Evolutionary conservation across 257 asterid genomes (phyloP).

Genomic region (Petunia secreta): DNA sequence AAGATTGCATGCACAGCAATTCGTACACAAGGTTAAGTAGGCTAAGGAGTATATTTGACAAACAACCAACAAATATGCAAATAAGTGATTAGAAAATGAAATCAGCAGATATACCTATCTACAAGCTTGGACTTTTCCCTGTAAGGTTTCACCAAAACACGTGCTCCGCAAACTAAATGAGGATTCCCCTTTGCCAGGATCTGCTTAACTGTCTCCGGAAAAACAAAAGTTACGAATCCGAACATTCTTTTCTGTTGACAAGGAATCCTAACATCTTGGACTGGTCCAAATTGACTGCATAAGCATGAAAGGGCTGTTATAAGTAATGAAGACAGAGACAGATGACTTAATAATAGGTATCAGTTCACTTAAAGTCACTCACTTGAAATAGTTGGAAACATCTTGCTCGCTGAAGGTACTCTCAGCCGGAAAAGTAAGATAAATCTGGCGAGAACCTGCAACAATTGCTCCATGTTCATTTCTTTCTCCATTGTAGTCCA

Average conservation of each 20-base stretch:
- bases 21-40: neutral
- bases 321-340: conserved; percentile 4
- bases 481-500: conserved; percentile 59
- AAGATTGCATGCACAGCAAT: neutral
- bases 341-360: neutral
- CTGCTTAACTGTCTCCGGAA: conserved; percentile 66
- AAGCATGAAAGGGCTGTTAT: conserved; percentile 23
- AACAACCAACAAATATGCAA: neutral
- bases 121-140: conserved; percentile 69
- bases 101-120: conserved; percentile 50
- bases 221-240: conserved; percentile 79
- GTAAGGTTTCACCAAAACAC: conserved; percentile 93
- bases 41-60: neutral
- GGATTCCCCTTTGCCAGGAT: conserved; percentile 83
- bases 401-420: conserved; percentile 81
- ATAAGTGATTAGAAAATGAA: neutral
- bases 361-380: conserved; percentile 14
- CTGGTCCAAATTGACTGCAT: conserved; percentile 71
- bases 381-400: conserved; percentile 76
- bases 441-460: conserved; percentile 74
- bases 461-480: conserved; percentile 78
- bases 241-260: conserved; percentile 88
- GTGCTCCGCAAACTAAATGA: conserved; percentile 83
- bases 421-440: conserved; percentile 85
- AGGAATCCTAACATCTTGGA: conserved; percentile 93